phyloP scores from a whole-genome alignment of 495 filamentous ascomycete species.

The Daldinia decipiens region DNA sequence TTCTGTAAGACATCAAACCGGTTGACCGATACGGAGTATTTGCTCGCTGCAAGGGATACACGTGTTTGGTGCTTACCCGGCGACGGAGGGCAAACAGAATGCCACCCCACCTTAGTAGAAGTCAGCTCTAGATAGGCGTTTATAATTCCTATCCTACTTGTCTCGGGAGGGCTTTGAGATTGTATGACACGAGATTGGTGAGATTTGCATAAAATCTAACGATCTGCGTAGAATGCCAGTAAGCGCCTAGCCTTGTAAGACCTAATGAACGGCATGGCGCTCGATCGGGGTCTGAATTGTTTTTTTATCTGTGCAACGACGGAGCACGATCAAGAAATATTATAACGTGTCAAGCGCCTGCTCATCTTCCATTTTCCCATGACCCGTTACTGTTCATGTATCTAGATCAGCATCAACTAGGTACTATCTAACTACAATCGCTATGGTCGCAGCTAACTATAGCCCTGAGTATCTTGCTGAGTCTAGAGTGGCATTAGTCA shows the following conservation, averaged over 20 bases:
- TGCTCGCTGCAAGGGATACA: constrained; percentile 33
- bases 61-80: constrained; percentile 24
- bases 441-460: constrained; percentile 32
- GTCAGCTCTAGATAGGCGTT: constrained; percentile 10
- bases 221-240: not conserved
- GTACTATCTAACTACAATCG: constrained; percentile 7
- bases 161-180: constrained; percentile 22
- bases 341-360: not conserved
- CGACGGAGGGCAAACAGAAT: constrained; percentile 12
- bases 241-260: constrained; percentile 1
- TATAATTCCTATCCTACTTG: not conserved
- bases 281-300: not conserved
- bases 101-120: constrained; percentile 20
- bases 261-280: not conserved
- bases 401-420: constrained; percentile 1
- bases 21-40: constrained; percentile 4
- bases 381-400: not conserved
- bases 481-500: constrained; percentile 36
- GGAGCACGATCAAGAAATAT: constrained; percentile 6
- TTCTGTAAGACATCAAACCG: not conserved
- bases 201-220: constrained; percentile 22
- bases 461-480: constrained; percentile 42
- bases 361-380: not conserved
- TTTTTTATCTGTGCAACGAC: constrained; percentile 5
- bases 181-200: constrained; percentile 18